Base-by-base conservation (phyloP, 83 land plant genomes). In the Diphasiastrum complanatum region DNA sequence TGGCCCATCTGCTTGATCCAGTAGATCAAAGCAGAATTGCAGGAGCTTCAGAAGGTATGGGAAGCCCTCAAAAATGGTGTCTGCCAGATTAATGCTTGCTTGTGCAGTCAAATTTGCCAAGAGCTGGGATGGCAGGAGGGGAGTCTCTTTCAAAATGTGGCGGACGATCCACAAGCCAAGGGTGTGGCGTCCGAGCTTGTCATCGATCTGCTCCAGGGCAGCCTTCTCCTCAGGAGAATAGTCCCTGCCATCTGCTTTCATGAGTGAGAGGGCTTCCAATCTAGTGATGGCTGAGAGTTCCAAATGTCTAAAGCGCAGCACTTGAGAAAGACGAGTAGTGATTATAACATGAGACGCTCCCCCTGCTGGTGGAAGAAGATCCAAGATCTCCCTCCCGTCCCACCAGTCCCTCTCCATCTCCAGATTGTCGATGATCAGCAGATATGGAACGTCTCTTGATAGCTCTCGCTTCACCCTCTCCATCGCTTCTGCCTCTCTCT, bases 351-450 rank as follows among this genome's bases (percentile, higher is more conserved):
- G 91, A 18, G 96, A 61, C 0, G 88, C 88, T 1, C 83, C 79
- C 11, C 87, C 88, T 47, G 72, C 79, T 31, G 85, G 76, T 5
- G 96, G 96, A 19, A 89, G 71, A 49, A 89, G 66, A 25, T 86
- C 88, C 25, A 75, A 77, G 22, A 89, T 34, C 51, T 81, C 91
- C 51, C 77, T 81, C 33, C 85, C 85, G 66, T 86, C 96, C 91
- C 87, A 89, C 85, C 85, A 85, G 45, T 89, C 96, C 45, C 46
- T 74, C 70, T 89, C 96, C 6, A 68, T 75, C 65, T 89, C 96
- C 49, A 89, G 73, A 57, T 89, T 86, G 45, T 89, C 91, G 27
- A 89, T 89, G 31, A 89, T 65, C 27, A 89, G 64, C 68, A 89
- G 56, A 56, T 85, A 89, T 4, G 96, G 91, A 20, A 83, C 64